Conservation (phyloP, 148 eudicot species). For the Simmondsia chinensis region DNA sequence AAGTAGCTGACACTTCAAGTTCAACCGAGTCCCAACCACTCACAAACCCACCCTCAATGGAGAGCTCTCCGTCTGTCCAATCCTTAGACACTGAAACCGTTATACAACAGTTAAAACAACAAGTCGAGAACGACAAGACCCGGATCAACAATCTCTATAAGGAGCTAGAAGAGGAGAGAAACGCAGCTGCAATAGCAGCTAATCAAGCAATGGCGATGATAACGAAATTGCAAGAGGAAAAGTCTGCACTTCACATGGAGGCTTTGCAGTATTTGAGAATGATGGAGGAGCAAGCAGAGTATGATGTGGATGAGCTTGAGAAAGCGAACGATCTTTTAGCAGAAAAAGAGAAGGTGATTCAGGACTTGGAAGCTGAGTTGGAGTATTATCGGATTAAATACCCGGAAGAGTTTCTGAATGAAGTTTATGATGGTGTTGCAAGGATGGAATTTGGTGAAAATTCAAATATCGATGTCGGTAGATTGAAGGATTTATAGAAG, state of each 20-base stretch:
- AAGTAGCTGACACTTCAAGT: constrained; percentile 15
- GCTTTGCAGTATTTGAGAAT: constrained; percentile 70
- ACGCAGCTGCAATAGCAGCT: constrained; percentile 55
- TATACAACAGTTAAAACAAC: constrained; percentile 33
- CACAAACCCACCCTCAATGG: constrained; percentile 17
- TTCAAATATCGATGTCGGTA: constrained; percentile 1
- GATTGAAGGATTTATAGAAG: constrained; percentile 10
- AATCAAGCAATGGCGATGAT: constrained; percentile 89
- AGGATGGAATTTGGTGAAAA: constrained; percentile 5
- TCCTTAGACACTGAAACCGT: constrained; percentile 38
- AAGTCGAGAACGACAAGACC: constrained; percentile 30
- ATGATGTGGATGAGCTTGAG: constrained; percentile 59
- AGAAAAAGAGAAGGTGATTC: constrained; percentile 65
- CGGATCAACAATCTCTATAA: constrained; percentile 29
- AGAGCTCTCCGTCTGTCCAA: constrained; percentile 30
- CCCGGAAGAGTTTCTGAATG: constrained; percentile 25
- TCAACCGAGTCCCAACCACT: constrained; percentile 7
- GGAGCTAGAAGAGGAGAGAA: constrained; percentile 78
- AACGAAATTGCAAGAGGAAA: constrained; percentile 78
- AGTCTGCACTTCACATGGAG: constrained; percentile 68
- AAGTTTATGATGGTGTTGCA: constrained; percentile 7
- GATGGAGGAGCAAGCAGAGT: constrained; percentile 89
- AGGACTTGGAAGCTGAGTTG: constrained; percentile 62
- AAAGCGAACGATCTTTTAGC: constrained; percentile 55
- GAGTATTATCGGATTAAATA: constrained; percentile 30